Evolutionary conservation across 371 early-diverging fungal species (phyloP).

Genomic region (Syncephalastrum racemosum): DNA sequence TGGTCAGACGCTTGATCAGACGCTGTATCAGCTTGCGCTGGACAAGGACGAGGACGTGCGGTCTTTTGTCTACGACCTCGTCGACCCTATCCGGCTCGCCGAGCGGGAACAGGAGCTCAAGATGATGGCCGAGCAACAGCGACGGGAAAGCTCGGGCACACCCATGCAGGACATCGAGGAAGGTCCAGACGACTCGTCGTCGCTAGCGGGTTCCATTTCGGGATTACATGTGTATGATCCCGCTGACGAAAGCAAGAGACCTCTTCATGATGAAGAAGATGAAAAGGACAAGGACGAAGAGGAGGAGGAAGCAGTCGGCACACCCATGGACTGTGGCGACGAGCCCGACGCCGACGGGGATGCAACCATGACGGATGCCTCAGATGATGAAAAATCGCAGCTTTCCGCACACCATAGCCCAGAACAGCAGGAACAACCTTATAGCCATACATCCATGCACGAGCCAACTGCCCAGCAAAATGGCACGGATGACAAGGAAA

Average conservation of each 20-base stretch:
- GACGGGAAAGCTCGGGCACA: conserved; percentile 12
- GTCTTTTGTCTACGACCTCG: conserved; percentile 25
- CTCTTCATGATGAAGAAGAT: conserved; percentile 2
- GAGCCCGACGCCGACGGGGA: conserved; percentile 23
- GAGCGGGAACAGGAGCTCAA: conserved; percentile 8
- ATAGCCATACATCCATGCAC: not conserved
- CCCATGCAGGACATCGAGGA: conserved; percentile 24
- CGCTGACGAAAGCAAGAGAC: not conserved
- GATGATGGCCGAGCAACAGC: conserved; percentile 7
- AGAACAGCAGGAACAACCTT: not conserved
- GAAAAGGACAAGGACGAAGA: conserved; percentile 11
- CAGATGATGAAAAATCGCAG: conserved; percentile 3
- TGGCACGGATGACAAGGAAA: conserved; percentile 14
- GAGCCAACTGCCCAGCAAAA: conserved; percentile 1
- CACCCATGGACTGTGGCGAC: conserved; percentile 25
- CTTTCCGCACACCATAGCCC: conserved; percentile 1
- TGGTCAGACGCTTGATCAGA: conserved; percentile 26
- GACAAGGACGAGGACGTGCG: conserved; percentile 39
- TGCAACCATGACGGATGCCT: conserved; percentile 24
- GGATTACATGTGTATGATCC: not conserved
- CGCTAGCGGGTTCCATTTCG: not conserved
- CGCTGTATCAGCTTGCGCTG: conserved; percentile 30
- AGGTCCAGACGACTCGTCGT: conserved; percentile 6
- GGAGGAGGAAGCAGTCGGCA: conserved; percentile 11
- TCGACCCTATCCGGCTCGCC: conserved; percentile 18